phyloP scores from a whole-genome alignment of 805 yeast genomes.

The Lipomyces spencermartinsiae region DNA sequence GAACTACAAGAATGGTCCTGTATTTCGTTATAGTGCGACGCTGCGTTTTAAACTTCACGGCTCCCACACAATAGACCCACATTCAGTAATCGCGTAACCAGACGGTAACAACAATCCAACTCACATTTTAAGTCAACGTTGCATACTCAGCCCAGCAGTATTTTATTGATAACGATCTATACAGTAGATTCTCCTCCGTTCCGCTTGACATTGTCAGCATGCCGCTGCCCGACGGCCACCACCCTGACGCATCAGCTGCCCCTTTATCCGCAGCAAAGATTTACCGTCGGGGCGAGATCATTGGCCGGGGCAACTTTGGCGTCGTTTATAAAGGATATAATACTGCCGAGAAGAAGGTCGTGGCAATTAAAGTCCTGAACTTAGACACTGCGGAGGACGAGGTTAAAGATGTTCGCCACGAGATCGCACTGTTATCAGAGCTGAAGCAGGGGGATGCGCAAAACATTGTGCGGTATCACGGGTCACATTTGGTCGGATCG shows the following conservation, averaged over 20 bases:
- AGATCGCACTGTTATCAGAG: conserved; percentile 83
- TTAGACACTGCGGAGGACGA: conserved; percentile 94
- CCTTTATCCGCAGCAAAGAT: not conserved
- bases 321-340: conserved; percentile 83
- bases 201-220: not conserved
- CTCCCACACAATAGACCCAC: too few relatives aligned
- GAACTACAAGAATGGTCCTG: too few relatives aligned
- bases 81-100: too few relatives aligned
- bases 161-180: not conserved
- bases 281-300: conserved; percentile 83
- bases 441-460: conserved; percentile 72
- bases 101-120: too few relatives aligned
- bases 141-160: not conserved
- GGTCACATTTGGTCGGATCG: conserved; percentile 86
- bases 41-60: too few relatives aligned
- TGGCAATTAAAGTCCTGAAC: conserved; percentile 91
- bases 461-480: conserved; percentile 92
- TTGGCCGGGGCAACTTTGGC: conserved; percentile 97
- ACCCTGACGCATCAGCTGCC: not conserved
- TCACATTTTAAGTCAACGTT: too few relatives aligned
- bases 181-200: not conserved
- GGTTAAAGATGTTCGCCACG: conserved; percentile 91
- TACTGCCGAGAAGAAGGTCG: conserved; percentile 68
- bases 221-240: not conserved
- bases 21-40: too few relatives aligned